Evolutionary conservation across 73 alveolate genomes (phyloP).

Genomic region (Tetrahymena malaccensis): DNA sequence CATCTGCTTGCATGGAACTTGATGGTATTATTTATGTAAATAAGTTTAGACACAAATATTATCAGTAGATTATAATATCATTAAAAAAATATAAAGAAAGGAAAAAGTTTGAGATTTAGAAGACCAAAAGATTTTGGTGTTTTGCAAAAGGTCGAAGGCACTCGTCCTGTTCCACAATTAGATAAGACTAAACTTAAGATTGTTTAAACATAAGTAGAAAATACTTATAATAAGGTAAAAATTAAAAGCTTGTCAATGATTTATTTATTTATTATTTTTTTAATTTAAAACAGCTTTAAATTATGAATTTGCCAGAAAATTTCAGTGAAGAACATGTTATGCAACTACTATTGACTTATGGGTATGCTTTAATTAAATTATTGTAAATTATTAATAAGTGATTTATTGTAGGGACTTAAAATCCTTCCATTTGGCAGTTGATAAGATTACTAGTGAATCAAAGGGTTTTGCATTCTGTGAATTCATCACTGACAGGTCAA

Average conservation of each 20-base stretch:
- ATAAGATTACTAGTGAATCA: background rate
- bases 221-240: background rate
- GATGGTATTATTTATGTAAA: background rate
- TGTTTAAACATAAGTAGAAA: background rate
- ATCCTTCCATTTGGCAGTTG: background rate
- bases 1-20: background rate
- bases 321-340: background rate
- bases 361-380: background rate
- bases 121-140: background rate
- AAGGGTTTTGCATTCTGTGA: background rate
- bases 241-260: background rate
- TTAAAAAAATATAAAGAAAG: background rate
- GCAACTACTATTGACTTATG: background rate
- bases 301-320: background rate
- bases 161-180: background rate
- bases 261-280: background rate
- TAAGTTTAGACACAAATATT: background rate
- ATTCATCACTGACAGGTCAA: background rate
- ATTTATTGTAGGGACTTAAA: background rate
- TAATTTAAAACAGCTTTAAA: background rate
- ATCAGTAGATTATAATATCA: background rate
- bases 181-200: background rate
- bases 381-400: background rate
- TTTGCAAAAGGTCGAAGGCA: background rate
- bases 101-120: background rate